Base-by-base conservation (phyloP, 441 rosid species). In the Erodium trifolium region DNA sequence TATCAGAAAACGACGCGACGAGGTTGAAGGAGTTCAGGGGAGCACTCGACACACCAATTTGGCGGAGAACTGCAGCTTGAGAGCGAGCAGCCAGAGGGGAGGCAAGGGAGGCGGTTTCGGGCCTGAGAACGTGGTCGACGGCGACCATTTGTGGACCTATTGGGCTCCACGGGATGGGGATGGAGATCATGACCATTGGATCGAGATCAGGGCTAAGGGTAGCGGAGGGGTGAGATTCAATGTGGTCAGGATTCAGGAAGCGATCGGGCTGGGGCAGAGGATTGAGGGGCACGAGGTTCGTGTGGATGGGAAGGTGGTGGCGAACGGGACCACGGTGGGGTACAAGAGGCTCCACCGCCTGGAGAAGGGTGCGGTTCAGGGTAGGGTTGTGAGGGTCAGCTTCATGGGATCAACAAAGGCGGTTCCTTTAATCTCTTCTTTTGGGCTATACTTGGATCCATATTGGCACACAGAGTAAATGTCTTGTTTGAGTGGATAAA, bases 241-340 rank as follows among this genome's bases (percentile, higher is more conserved):
- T 34, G 90, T 85, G 73, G 67, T 89, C 11, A 79, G 90, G 70
- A 83, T 87, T 65, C 95, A 89, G 63, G 95, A 89, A 69, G 85
- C 92, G 2, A 82, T 89, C 23, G 90, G 90, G 62, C 80, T 89
- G 23, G 92, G 92, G n/a, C 92, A 89, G 72, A 78, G 95, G 80
- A 80, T 89, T 71, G 31, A 78, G 53, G 65, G 67, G 72, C 92
- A 87, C 66, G 82, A 78, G 68, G 67, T 89, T 57, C 70, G 78
- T 31, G 80, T 87, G 16, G 88, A 87, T 43, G 90, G 88, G 3
- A 80, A 78, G 73, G 49, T 43, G 39, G 62, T 87, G 37, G 87
- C 74, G 2, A 5, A 77, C 1, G 95, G 90, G 67, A 85, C 83
- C 4, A 89, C 95, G 5, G 81, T 87, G 5, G 92, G 95, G 62